These are phyloP conservation scores for Coemansia sp. DNA, from an alignment of 192 early-diverging fungal species.

Conservation along the genomic window DNA sequence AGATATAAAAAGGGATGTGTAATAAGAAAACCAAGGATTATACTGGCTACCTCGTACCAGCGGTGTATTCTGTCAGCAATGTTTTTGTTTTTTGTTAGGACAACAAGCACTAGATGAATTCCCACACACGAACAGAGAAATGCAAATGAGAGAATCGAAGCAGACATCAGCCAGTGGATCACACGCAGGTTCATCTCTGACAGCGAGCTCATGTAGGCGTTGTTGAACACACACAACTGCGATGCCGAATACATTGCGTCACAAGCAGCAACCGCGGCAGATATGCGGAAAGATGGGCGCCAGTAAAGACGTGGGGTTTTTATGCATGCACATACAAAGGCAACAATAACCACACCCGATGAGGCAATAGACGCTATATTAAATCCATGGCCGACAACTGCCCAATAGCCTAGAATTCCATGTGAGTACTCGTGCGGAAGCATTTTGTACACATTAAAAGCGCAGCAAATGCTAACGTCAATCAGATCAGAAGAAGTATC, in stretches of 20 bases:
- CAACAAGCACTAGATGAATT: conserved; percentile 18
- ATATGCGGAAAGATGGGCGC: conserved; percentile 27
- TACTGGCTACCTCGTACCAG: conserved; percentile 30
- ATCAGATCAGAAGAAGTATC: neutral
- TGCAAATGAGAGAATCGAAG: conserved; percentile 27
- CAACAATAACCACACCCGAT: conserved; percentile 27
- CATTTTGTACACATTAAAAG: conserved; percentile 9
- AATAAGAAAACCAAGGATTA: conserved; percentile 35
- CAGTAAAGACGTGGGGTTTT: conserved; percentile 2
- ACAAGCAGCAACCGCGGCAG: conserved; percentile 36
- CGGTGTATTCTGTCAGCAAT: conserved; percentile 22
- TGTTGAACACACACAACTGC: conserved; percentile 41
- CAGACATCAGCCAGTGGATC: conserved; percentile 50
- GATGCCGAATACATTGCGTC: conserved; percentile 41
- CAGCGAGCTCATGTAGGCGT: conserved; percentile 30
- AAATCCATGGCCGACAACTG: conserved; percentile 41
- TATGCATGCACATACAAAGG: conserved; percentile 15
- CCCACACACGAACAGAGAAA: conserved; percentile 34
- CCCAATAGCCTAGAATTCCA: conserved; percentile 44
- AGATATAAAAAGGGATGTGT: conserved; percentile 45
- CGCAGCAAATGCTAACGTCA: neutral
- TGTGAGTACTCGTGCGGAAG: conserved; percentile 16
- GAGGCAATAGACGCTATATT: conserved; percentile 38
- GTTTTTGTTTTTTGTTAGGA: neutral
- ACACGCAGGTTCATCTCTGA: conserved; percentile 31